Base-by-base conservation (phyloP, 176 grass and related monocot genomes). In the Aegilops sharonensis region DNA sequence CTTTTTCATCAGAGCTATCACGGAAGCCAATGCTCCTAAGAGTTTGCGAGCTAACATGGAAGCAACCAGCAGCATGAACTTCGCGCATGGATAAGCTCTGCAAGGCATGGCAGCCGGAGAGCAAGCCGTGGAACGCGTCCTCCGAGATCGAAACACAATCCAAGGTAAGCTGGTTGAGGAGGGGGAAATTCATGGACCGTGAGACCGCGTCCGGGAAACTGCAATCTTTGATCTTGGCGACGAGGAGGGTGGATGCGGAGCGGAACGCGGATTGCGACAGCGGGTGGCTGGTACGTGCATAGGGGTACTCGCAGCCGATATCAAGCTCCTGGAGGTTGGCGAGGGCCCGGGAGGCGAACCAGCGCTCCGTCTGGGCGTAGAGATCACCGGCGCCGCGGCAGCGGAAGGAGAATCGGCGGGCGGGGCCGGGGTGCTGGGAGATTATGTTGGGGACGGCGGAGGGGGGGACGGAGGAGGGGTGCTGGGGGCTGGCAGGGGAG, bases 401-500 rank as follows among this genome's bases (percentile, higher is more conserved):
- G 2, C 0, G 35, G 21, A 27, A 73, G 24, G 1, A 43, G 36
- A 72, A 72, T 3, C 70, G 24, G 4, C 35, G 70, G 70, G n/a
- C 70, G 6, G 70, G 39, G 14, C 39, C 39, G 0, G n/a, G 39
- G 8, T 73, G 70, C 0, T 73, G 5, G 11, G 70, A 14, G n/a
- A 73, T 45, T 45, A 73, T 73, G 11, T 25, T 73, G 70, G 70
- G 1, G 39, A 23, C 39, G n/a, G 70, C n/a, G 2, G 70, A 72
- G 69, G 5, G 21, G 1, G 2, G 39, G 2, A 45, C 6, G 23
- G 37, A n/a, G 71, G 2, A 23, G 35, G 18, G 20, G 35, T 36
- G 20, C 18, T 2, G 0, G 20, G 20, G 68, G 9, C 1, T 0
- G 17, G 6, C 0, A 0, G 1, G 21, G 4, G 68, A n/a, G 20